Conservation (phyloP, 1,284 basidiomycete species). For the Polyporus tsugae region DNA sequence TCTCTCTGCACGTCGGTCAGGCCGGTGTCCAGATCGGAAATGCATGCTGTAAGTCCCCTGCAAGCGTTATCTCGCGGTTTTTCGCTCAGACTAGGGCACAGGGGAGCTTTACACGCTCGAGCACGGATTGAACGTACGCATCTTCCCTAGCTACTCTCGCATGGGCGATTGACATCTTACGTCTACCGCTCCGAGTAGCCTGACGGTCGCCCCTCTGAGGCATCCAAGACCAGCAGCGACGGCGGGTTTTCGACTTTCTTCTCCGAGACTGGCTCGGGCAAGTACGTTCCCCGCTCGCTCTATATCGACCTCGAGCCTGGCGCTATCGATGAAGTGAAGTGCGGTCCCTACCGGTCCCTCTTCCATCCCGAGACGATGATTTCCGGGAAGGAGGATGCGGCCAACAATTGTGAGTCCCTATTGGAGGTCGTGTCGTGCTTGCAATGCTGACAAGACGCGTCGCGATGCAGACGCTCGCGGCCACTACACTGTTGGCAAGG, state of each 20-base stretch:
- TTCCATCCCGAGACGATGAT: constrained; percentile 99
- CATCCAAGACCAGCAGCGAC: constrained; percentile 69
- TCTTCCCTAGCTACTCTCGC: background rate
- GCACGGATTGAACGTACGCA: constrained; percentile 90
- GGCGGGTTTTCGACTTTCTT: constrained; percentile 98
- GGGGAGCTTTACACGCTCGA: constrained; percentile 99
- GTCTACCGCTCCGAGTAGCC: constrained; percentile 47
- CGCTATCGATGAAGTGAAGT: constrained; percentile 96
- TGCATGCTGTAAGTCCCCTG: constrained; percentile 79
- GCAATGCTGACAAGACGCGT: constrained; percentile 24
- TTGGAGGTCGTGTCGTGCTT: constrained; percentile 5
- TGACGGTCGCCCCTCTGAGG: constrained; percentile 68
- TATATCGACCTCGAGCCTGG: constrained; percentile 98
- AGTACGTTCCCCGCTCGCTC: constrained; percentile 97
- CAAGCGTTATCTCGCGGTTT: constrained; percentile 14
- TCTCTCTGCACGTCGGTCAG: constrained; percentile 93
- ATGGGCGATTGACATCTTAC: constrained; percentile 9
- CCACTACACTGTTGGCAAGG: constrained; percentile 98
- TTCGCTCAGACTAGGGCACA: constrained; percentile 41
- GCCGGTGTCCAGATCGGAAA: constrained; percentile 97
- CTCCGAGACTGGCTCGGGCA: constrained; percentile 91
- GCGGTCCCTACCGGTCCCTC: constrained; percentile 91
- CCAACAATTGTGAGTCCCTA: constrained; percentile 90
- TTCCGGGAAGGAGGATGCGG: constrained; percentile 99
- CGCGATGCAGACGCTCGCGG: constrained; percentile 87